These are phyloP conservation scores for Chlorokybus atmophyticus DNA, from an alignment of 139 green algal species.

Conservation along the genomic window DNA sequence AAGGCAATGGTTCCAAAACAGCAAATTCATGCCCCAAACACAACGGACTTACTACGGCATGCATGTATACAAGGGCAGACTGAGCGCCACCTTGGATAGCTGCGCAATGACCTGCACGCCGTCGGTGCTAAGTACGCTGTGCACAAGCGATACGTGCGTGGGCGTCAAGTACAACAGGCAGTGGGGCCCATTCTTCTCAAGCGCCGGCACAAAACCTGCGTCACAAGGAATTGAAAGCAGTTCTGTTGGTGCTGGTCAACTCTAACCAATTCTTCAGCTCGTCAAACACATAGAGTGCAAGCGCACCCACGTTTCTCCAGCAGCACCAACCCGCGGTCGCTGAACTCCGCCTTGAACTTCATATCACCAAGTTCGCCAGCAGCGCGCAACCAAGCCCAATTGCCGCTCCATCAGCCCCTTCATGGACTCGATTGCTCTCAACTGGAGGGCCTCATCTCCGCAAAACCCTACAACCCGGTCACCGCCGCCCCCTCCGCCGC, in stretches of 20 bases:
- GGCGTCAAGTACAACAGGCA: conserved; percentile 20
- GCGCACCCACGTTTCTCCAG: background rate
- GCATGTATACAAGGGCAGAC: background rate
- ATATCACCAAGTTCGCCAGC: too few relatives aligned
- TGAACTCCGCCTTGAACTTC: background rate
- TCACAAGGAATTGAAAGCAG: background rate
- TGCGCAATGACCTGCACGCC: conserved; percentile 28
- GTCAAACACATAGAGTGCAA: background rate
- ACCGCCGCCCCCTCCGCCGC: too few relatives aligned
- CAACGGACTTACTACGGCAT: background rate
- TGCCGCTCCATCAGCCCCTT: too few relatives aligned
- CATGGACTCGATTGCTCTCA: too few relatives aligned
- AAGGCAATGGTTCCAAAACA: background rate
- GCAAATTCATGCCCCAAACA: background rate
- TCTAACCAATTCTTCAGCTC: background rate
- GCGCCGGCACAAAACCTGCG: conserved; percentile 21
- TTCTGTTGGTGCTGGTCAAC: too few relatives aligned
- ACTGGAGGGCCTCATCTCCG: too few relatives aligned
- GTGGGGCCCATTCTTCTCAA: conserved; percentile 22
- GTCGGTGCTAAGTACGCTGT: conserved; percentile 21
- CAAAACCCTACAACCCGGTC: too few relatives aligned
- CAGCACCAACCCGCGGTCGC: background rate
- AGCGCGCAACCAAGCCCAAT: too few relatives aligned
- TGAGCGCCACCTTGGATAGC: conserved; percentile 14
- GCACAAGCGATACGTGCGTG: conserved; percentile 11